Conservation (phyloP, 2,329 filamentous ascomycete species). For the Penicillium glabrum region DNA sequence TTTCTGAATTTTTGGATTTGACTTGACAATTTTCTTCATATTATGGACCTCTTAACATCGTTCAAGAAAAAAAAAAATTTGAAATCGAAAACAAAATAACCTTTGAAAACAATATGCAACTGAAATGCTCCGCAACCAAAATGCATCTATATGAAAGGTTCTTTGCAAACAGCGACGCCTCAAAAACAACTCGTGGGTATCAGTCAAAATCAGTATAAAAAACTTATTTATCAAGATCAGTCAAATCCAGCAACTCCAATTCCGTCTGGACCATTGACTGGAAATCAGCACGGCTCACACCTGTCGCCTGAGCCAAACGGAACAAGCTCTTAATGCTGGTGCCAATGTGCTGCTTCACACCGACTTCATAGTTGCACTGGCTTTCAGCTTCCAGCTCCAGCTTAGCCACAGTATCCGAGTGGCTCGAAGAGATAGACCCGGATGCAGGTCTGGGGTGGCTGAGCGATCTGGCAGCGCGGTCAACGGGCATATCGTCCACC, state of each 20-base stretch:
- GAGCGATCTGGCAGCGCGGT: slow-evolving; percentile 29
- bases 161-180: slow-evolving; percentile 9
- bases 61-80: no score
- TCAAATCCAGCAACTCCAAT: slow-evolving; percentile 56
- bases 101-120: neutral
- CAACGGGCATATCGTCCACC: slow-evolving; percentile 16
- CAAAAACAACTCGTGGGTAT: slow-evolving; percentile 20
- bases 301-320: slow-evolving; percentile 58
- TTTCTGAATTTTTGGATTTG: neutral
- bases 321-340: slow-evolving; percentile 65
- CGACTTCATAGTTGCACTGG: slow-evolving; percentile 57
- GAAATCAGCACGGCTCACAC: slow-evolving; percentile 61
- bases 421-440: slow-evolving; percentile 43
- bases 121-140: neutral
- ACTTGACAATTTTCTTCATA: neutral
- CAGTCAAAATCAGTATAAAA: slow-evolving; percentile 7
- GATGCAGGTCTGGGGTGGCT: slow-evolving; percentile 42
- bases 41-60: neutral
- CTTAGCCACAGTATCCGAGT: slow-evolving; percentile 52
- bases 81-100: neutral
- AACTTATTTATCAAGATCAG: slow-evolving; percentile 47
- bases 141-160: slow-evolving; percentile 9
- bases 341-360: slow-evolving; percentile 63
- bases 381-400: slow-evolving; percentile 55
- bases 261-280: slow-evolving; percentile 59